Evolutionary conservation across 164 flowering plant species (phyloP).

Genomic region (Nymphaea colorata): DNA sequence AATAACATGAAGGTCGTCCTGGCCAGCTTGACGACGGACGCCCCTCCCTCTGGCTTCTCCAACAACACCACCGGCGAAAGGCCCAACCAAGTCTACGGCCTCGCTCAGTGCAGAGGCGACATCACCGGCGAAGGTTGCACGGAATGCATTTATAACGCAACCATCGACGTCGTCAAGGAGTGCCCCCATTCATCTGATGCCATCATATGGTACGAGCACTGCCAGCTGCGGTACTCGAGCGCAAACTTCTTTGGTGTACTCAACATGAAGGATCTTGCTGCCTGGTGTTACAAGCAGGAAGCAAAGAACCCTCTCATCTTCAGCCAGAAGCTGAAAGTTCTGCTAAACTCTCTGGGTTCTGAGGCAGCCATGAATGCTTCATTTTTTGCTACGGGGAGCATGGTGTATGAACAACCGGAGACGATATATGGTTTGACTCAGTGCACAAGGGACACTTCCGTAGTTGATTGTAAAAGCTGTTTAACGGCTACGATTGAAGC

Average conservation of each 20-base stretch:
- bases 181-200: constrained; percentile 2
- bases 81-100: constrained; percentile 1
- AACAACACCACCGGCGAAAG: neutral
- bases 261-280: neutral
- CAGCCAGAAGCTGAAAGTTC: neutral
- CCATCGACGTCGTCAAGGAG: neutral
- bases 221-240: constrained; percentile 7
- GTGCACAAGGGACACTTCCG: constrained; percentile 3
- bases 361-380: neutral
- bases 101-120: constrained; percentile 10
- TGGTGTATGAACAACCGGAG: neutral
- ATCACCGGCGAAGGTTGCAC: neutral
- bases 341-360: neutral
- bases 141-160: constrained; percentile 2
- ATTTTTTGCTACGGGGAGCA: neutral
- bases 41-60: neutral
- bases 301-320: neutral
- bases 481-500: neutral
- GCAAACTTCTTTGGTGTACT: neutral
- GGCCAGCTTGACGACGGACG: neutral
- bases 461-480: neutral
- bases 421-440: constrained; percentile 3
- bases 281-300: neutral
- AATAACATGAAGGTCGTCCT: neutral
- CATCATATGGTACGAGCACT: constrained; percentile 6